Base-by-base conservation (phyloP, 495 filamentous ascomycete genomes). In the Aspergillus hancockii region DNA sequence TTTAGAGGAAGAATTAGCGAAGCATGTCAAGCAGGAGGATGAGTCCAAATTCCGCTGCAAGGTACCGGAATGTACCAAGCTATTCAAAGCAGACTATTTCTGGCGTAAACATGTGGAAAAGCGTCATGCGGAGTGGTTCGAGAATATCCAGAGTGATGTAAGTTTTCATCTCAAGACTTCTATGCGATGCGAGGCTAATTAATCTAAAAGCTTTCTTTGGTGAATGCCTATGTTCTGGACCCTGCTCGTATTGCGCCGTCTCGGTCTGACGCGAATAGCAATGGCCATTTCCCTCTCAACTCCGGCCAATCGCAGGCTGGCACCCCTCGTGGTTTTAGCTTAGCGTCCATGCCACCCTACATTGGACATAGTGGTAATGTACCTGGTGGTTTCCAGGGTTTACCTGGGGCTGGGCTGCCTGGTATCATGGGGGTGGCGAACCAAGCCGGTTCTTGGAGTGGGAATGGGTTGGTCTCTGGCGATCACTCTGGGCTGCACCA, bases 61-160 rank as follows among this genome's bases (percentile, higher is more conserved):
- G 71, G 91, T 97, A 19, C 92, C 92, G 2, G 90, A 96, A 36
- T 99, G 94, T 71, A 86, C 90, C 0, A 99, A 99, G 71, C 81
- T 98, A 21, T 99, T 99, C 84, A 97, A 97, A 72, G 95, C 93
- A 32, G 88, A 96, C 7, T 81, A 88, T 60, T 99, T 98, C 72
- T 99, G 94, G 94, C 87, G 85, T 62, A 99, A 99, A 77, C 94
- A 99, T 65, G 85, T 98, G 19, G 95, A 97, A 71, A 98, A 98
- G 76, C 88, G 96, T 32, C 94, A 99, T 68, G 62, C 81, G 0
- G 93, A 97, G 57, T 99, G 91, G 91, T 83, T 88, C 52, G 87
- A 93, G 13, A 83, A 78, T 54, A 80, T 97, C 67, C 87, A 86
- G 73, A 83, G 85, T 67, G 91, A 96, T 77, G 94, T 96, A 82